A percentile compares a stretch with the other conserved stretches of the same genome.
Evolutionary conservation across 805 yeast genomes (phyloP).

Genomic region (Monosporozyma yasuniensis): DNA sequence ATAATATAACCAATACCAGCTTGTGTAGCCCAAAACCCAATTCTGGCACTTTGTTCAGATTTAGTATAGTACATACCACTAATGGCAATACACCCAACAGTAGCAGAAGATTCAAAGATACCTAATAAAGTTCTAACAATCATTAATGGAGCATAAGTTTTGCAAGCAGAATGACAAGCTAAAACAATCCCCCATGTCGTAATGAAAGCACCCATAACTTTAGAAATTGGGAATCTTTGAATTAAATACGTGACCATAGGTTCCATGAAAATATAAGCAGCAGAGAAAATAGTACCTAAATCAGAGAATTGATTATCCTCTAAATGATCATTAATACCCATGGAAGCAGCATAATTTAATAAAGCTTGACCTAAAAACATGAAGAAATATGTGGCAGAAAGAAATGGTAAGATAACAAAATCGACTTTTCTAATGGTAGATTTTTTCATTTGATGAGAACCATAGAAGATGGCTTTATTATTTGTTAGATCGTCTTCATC

Average conservation of each 20-base stretch:
- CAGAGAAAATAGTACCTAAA: slow-evolving; percentile 45
- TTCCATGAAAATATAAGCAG: slow-evolving; percentile 45
- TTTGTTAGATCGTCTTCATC: not conserved
- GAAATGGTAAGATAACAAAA: slow-evolving; percentile 37
- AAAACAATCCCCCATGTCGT: slow-evolving; percentile 47
- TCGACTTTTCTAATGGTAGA: slow-evolving; percentile 36
- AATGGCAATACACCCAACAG: slow-evolving; percentile 48
- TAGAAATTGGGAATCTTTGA: slow-evolving; percentile 46
- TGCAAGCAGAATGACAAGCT: slow-evolving; percentile 42
- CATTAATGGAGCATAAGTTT: slow-evolving; percentile 45
- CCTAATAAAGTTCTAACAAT: slow-evolving; percentile 47
- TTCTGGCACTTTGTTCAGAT: slow-evolving; percentile 42
- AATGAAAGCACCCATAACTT: slow-evolving; percentile 39
- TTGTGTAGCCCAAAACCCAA: slow-evolving; percentile 48
- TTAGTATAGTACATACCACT: slow-evolving; percentile 57
- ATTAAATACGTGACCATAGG: slow-evolving; percentile 40
- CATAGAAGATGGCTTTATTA: slow-evolving; percentile 15
- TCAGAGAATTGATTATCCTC: slow-evolving; percentile 42
- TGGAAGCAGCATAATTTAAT: slow-evolving; percentile 51
- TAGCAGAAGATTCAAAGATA: slow-evolving; percentile 44
- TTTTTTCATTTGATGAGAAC: slow-evolving; percentile 16
- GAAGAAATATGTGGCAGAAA: slow-evolving; percentile 47
- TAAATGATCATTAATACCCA: slow-evolving; percentile 49
- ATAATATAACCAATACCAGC: slow-evolving; percentile 43
- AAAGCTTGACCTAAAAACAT: slow-evolving; percentile 53